Evolutionary conservation across 371 early-diverging fungal genomes (phyloP).

Genomic region (Fennellomyces sp.): DNA sequence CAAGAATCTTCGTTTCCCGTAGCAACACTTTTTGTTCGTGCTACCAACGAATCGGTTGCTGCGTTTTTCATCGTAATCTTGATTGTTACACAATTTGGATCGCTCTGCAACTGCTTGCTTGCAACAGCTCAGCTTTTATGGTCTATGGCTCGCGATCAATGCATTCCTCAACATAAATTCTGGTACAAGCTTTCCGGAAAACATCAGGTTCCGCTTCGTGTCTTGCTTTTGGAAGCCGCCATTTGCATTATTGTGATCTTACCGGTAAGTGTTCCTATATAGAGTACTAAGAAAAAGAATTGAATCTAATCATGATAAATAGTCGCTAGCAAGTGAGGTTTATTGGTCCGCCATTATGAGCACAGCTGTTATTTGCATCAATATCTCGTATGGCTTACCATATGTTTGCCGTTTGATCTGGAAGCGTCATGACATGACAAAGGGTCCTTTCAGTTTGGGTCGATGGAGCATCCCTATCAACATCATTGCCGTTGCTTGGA

Average conservation of each 20-base stretch:
- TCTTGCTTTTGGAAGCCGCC: constrained; percentile 9
- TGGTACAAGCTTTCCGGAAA: constrained; percentile 24
- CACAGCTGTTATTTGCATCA: constrained; percentile 25
- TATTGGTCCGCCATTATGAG: constrained; percentile 29
- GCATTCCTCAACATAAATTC: constrained; percentile 19
- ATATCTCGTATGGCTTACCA: constrained; percentile 27
- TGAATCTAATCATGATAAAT: neutral
- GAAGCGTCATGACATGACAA: constrained; percentile 12
- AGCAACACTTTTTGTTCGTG: constrained; percentile 18
- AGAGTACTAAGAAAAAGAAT: neutral
- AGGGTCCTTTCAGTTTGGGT: constrained; percentile 30
- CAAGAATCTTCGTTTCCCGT: constrained; percentile 17
- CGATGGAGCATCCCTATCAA: constrained; percentile 22
- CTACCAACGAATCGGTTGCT: constrained; percentile 14
- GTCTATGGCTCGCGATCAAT: constrained; percentile 30
- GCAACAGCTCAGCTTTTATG: constrained; percentile 20
- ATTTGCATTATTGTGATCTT: constrained; percentile 26
- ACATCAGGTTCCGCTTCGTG: constrained; percentile 20
- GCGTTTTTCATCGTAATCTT: constrained; percentile 30
- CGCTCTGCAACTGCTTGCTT: constrained; percentile 18
- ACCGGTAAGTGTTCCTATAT: constrained; percentile 13
- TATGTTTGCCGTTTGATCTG: constrained; percentile 30
- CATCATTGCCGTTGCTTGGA: constrained; percentile 26
- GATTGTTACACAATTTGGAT: constrained; percentile 25
- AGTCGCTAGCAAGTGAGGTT: constrained; percentile 24